Evolutionary conservation across 2,329 filamentous ascomycete genomes (phyloP).

Genomic region (Aspergillus neotritici): DNA sequence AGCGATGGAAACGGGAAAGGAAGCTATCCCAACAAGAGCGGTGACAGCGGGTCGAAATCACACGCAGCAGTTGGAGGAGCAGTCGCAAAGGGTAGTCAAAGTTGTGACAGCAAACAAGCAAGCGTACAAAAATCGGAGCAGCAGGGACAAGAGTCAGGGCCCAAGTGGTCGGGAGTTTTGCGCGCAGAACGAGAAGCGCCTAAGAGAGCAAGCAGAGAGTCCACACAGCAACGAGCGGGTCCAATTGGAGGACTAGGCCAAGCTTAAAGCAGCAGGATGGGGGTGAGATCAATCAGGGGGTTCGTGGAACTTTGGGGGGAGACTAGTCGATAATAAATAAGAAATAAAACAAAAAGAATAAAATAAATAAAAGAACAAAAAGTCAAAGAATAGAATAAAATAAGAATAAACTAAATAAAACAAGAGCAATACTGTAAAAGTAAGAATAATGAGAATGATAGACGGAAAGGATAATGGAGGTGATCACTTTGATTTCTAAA

Average conservation of each 20-base stretch:
- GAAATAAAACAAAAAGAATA: no score
- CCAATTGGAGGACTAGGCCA: slow-evolving; percentile 21
- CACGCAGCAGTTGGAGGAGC: no score
- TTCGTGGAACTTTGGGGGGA: slow-evolving; percentile 17
- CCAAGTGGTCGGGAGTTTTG: slow-evolving; percentile 23
- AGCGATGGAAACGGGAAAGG: slow-evolving; percentile 13
- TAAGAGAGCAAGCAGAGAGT: slow-evolving; percentile 13
- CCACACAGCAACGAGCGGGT: slow-evolving; percentile 24
- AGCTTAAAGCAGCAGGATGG: slow-evolving; percentile 23
- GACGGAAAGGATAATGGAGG: no score
- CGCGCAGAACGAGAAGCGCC: slow-evolving; percentile 20
- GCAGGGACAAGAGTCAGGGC: slow-evolving; percentile 23
- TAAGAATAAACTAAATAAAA: no score
- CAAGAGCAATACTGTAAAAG: no score
- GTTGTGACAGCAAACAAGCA: slow-evolving; percentile 4
- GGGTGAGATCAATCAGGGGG: slow-evolving; percentile 18
- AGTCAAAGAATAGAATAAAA: no score
- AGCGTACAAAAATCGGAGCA: slow-evolving; percentile 25
- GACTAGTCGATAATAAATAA: no score
- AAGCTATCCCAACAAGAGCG: slow-evolving; percentile 20
- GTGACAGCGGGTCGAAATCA: slow-evolving; percentile 17
- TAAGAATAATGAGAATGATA: no score
- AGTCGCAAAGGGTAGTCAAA: no score
- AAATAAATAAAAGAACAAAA: no score
- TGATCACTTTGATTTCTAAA: no score